phyloP scores from a whole-genome alignment of 1,284 basidiomycete genomes.

The Kwoniella shivajii region DNA sequence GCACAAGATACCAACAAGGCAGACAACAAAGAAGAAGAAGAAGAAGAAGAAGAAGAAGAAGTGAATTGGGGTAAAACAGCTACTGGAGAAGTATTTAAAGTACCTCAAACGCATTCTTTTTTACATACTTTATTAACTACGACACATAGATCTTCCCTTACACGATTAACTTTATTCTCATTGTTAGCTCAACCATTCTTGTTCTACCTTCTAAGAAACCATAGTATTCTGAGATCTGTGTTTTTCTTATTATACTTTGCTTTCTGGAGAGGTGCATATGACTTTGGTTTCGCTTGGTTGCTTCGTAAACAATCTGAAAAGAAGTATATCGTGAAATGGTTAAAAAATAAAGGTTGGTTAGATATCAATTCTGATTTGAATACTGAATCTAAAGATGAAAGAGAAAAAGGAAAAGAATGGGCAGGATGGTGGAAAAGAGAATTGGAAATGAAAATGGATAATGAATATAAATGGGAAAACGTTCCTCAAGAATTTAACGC shows the following conservation, averaged over 20 bases:
- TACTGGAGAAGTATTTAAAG: conserved; percentile 81
- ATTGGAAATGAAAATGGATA: conserved; percentile 91
- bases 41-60: conserved; percentile 52
- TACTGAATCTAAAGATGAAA: conserved; percentile 24
- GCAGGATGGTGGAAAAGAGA: conserved; percentile 82
- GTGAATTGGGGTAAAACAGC: conserved; percentile 87
- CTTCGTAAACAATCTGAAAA: conserved; percentile 91
- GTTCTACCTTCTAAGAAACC: conserved; percentile 68
- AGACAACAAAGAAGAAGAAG: neutral
- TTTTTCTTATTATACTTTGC: conserved; percentile 64
- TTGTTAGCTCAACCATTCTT: conserved; percentile 76
- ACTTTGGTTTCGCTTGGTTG: conserved; percentile 90
- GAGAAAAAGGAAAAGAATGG: conserved; percentile 63
- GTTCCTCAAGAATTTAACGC: conserved; percentile 55
- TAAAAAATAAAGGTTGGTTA: conserved; percentile 82
- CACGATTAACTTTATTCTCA: conserved; percentile 78
- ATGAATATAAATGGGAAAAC: conserved; percentile 84
- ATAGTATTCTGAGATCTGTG: conserved; percentile 54
- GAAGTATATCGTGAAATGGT: conserved; percentile 84
- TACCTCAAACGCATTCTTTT: conserved; percentile 94
- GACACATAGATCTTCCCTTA: conserved; percentile 85
- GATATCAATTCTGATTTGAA: conserved; percentile 59
- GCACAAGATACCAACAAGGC: too few species aligned
- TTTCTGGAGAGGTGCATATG: conserved; percentile 91
- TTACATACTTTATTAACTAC: conserved; percentile 89